These are phyloP conservation scores for Russula vinacea DNA, from an alignment of 768 basidiomycete species.

Conservation along the genomic window DNA sequence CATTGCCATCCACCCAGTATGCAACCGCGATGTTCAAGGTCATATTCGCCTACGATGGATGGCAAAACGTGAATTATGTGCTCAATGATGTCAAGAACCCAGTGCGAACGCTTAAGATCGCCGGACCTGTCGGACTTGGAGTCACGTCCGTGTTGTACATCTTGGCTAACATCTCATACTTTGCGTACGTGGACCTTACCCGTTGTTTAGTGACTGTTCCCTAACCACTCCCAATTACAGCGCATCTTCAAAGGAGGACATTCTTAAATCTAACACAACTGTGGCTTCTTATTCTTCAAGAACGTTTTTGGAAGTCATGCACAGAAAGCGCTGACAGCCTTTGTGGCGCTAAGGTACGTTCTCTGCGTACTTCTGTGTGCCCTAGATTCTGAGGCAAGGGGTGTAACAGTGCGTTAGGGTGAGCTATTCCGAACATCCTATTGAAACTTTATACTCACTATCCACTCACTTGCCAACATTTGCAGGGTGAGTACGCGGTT, in stretches of 20 bases:
- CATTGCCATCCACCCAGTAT: conserved; percentile 39
- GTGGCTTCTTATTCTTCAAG: conserved; percentile 57
- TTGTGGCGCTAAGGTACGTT: conserved; percentile 53
- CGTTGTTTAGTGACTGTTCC: neutral
- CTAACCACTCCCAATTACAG: conserved; percentile 18
- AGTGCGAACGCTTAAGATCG: conserved; percentile 58
- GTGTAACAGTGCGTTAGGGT: conserved; percentile 39
- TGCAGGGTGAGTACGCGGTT: conserved; percentile 12
- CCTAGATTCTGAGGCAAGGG: neutral
- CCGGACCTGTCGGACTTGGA: conserved; percentile 56
- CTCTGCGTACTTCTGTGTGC: no score
- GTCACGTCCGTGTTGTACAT: conserved; percentile 54
- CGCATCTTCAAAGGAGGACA: conserved; percentile 50
- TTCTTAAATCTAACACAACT: conserved; percentile 48
- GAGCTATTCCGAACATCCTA: conserved; percentile 10
- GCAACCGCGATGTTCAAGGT: conserved; percentile 62
- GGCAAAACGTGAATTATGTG: conserved; percentile 58
- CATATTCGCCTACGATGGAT: conserved; percentile 47
- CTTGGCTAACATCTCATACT: conserved; percentile 59
- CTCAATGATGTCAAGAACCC: conserved; percentile 61
- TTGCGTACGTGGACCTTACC: conserved; percentile 38
- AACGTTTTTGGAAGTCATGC: conserved; percentile 57
- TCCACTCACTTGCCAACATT: no score
- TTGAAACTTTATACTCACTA: neutral
- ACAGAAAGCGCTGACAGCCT: conserved; percentile 51